Percentiles rank a stretch among this genome's conserved stretches.
Evolutionary conservation across 768 basidiomycete species (phyloP).

Genomic region (Coprinopsis strossmayeri): DNA sequence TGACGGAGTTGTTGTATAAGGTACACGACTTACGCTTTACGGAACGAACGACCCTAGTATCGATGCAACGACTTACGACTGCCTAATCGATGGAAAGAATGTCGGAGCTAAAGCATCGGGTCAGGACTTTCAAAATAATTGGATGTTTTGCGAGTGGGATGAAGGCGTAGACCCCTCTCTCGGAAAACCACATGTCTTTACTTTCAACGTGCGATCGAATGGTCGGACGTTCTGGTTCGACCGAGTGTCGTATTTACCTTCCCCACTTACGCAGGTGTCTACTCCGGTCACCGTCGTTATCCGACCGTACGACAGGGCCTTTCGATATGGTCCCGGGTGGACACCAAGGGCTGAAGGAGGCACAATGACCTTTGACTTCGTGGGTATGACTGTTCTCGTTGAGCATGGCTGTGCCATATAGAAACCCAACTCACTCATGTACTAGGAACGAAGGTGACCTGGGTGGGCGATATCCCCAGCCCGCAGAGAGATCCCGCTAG

Average conservation of each 20-base stretch:
- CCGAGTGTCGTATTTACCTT: not conserved
- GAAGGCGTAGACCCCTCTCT: not conserved
- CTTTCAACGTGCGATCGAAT: not conserved
- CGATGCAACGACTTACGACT: not conserved
- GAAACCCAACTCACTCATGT: not conserved
- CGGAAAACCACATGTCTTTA: not conserved
- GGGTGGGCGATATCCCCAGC: not conserved
- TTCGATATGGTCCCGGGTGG: no score
- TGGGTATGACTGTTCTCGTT: no score
- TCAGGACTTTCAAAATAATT: not conserved
- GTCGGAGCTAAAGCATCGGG: not conserved
- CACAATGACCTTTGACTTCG: no score
- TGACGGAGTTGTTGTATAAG: not conserved
- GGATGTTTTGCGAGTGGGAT: not conserved
- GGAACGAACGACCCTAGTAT: not conserved
- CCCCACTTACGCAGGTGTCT: not conserved
- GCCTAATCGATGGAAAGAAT: not conserved
- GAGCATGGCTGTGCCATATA: no score
- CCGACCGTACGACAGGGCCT: no score
- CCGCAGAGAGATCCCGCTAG: not conserved
- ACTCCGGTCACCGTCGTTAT: no score
- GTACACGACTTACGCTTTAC: not conserved
- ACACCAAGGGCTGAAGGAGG: no score
- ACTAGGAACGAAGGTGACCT: not conserved
- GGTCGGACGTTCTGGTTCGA: not conserved